phyloP scores from a whole-genome alignment of 257 asterid genomes.

The Nicotiana tomentosiformis region DNA sequence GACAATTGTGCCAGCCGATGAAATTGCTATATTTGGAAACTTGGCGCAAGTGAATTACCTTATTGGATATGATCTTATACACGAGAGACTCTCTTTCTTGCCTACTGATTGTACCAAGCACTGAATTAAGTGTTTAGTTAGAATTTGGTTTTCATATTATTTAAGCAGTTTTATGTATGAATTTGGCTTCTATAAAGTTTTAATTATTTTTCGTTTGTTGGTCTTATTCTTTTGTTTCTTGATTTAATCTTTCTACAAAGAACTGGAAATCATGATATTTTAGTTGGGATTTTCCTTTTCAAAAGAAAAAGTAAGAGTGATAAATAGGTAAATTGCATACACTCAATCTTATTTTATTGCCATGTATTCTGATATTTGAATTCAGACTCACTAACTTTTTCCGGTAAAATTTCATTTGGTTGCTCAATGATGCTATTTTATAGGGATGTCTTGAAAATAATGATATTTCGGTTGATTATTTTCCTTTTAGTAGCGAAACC shows the following conservation, averaged over 20 bases:
- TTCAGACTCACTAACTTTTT: too few species aligned
- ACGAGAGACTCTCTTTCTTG: slow-evolving; percentile 22
- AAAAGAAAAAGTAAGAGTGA: too few species aligned
- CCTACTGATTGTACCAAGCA: slow-evolving; percentile 38
- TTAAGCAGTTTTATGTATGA: background rate
- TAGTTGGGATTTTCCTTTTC: background rate
- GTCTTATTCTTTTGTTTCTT: too few species aligned
- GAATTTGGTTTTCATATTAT: background rate
- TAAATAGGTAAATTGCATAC: too few species aligned
- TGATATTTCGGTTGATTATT: too few species aligned
- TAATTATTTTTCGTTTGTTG: background rate
- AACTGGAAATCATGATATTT: background rate
- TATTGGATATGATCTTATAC: slow-evolving; percentile 51
- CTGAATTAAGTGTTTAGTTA: background rate
- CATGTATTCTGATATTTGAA: too few species aligned
- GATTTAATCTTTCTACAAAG: too few species aligned
- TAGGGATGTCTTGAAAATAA: too few species aligned
- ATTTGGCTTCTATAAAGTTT: background rate
- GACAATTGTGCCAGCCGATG: slow-evolving; percentile 18
- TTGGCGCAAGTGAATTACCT: slow-evolving; percentile 35
- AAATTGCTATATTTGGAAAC: slow-evolving; percentile 39
- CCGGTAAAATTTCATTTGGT: too few species aligned
- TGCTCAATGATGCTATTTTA: too few species aligned
- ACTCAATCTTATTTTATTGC: too few species aligned
- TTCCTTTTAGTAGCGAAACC: background rate